These are phyloP conservation scores for Fusarium humuli DNA, from an alignment of 2,329 filamentous ascomycete species.

Conservation along the genomic window DNA sequence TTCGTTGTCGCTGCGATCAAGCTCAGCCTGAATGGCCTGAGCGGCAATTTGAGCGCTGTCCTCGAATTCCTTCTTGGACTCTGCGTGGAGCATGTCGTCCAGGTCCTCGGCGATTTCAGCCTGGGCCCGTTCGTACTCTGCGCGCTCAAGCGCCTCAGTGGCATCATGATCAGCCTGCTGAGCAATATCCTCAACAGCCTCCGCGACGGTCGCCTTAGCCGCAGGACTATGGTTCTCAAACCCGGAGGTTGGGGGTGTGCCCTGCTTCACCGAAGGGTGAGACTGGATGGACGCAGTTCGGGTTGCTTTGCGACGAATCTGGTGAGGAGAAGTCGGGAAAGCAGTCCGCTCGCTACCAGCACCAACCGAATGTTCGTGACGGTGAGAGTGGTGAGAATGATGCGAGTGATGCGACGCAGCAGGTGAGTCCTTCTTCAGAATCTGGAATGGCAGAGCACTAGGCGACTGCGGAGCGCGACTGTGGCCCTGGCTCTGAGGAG, in stretches of 20 bases:
- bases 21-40: constrained; percentile 63
- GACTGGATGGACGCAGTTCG: constrained; percentile 51
- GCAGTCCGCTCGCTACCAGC: constrained; percentile 58
- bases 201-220: constrained; percentile 77
- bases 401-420: constrained; percentile 54
- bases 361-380: constrained; percentile 53
- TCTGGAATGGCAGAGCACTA: constrained; percentile 56
- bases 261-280: constrained; percentile 45
- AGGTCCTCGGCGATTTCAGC: constrained; percentile 60
- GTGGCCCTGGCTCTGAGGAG: constrained; percentile 57
- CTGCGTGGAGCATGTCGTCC: constrained; percentile 61
- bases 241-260: constrained; percentile 49
- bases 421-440: constrained; percentile 64
- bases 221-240: constrained; percentile 45
- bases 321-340: constrained; percentile 58
- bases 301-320: constrained; percentile 54
- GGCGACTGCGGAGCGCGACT: constrained; percentile 45
- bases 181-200: constrained; percentile 75
- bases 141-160: constrained; percentile 72
- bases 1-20: constrained; percentile 66
- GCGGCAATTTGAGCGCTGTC: constrained; percentile 60
- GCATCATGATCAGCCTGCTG: constrained; percentile 64
- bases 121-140: constrained; percentile 62
- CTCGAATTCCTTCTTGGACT: constrained; percentile 66
- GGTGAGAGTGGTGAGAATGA: constrained; percentile 52